Conservation (phyloP, 352 stramenopile species). For the Phytophthora pisi region DNA sequence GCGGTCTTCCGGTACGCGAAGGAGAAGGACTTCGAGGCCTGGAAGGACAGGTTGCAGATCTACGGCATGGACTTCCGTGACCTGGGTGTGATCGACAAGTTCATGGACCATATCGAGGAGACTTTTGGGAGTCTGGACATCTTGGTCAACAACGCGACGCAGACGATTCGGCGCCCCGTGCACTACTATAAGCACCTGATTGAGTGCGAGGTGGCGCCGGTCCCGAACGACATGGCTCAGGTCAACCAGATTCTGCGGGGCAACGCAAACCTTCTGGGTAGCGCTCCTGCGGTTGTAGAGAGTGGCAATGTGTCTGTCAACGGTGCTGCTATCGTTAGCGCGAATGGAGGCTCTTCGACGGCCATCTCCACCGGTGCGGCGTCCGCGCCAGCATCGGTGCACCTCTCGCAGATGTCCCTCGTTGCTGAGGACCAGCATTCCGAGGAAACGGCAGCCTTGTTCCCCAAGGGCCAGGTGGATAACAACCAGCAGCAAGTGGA, state of each 20-base stretch:
- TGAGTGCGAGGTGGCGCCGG: conserved; percentile 66
- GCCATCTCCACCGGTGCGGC: conserved; percentile 13
- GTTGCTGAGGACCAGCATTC: conserved; percentile 85
- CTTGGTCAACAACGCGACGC: conserved; percentile 97
- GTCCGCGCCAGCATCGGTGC: conserved; percentile 73
- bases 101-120: conserved; percentile 88
- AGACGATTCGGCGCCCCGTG: conserved; percentile 93
- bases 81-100: conserved; percentile 92
- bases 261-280: conserved; percentile 54
- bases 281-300: conserved; percentile 1
- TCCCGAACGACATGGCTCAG: conserved; percentile 52
- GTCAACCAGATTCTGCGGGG: conserved; percentile 55
- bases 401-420: conserved; percentile 90
- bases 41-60: conserved; percentile 87
- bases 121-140: conserved; percentile 89
- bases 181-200: conserved; percentile 93
- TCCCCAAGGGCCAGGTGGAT: conserved; percentile 82
- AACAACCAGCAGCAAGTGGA: conserved; percentile 95
- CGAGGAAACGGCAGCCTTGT: conserved; percentile 53
- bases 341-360: conserved; percentile 22
- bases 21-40: conserved; percentile 84
- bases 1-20: conserved; percentile 86
- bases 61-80: conserved; percentile 96
- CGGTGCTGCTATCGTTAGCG: conserved; percentile 35
- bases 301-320: conserved; percentile 20